phyloP scores from a whole-genome alignment of 2,329 filamentous ascomycete genomes.

The Cladosporium sp. region DNA sequence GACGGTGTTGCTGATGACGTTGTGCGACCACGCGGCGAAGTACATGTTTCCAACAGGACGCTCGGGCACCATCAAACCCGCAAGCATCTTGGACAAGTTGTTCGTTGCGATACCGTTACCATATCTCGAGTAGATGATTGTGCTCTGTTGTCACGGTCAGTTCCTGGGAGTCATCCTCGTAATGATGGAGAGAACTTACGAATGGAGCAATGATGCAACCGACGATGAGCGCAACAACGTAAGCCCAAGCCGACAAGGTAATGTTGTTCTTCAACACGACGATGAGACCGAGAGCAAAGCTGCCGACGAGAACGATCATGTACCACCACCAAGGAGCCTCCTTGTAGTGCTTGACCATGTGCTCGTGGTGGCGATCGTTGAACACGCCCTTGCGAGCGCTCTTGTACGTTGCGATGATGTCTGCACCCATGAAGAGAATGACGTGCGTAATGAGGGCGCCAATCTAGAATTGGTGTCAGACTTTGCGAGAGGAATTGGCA shows the following conservation, averaged over 20 bases:
- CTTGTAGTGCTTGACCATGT: conserved; percentile 57
- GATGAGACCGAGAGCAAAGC: conserved; percentile 33
- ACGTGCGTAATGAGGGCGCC: conserved; percentile 56
- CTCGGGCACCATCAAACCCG: conserved; percentile 52
- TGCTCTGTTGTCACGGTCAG: conserved; percentile 37
- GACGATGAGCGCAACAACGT: conserved; percentile 28
- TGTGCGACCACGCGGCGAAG: conserved; percentile 61
- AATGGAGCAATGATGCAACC: conserved; percentile 50
- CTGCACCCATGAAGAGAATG: conserved; percentile 57
- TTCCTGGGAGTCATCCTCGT: background rate
- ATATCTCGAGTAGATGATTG: conserved; percentile 40
- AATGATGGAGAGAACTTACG: conserved; percentile 20
- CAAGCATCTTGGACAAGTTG: conserved; percentile 60
- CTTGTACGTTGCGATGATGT: conserved; percentile 51
- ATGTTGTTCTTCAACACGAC: conserved; percentile 35
- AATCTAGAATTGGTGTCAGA: conserved; percentile 37
- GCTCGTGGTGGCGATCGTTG: conserved; percentile 44
- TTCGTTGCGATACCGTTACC: conserved; percentile 61
- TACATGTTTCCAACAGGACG: conserved; percentile 59
- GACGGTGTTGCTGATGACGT: conserved; percentile 54
- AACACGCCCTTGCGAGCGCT: conserved; percentile 43
- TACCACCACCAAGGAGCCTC: conserved; percentile 47
- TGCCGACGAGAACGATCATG: conserved; percentile 29
- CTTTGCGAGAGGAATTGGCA: background rate
- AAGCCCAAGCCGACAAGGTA: conserved; percentile 37